phyloP scores from a whole-genome alignment of 2,329 filamentous ascomycete species.

The Apiospora pterosperma region DNA sequence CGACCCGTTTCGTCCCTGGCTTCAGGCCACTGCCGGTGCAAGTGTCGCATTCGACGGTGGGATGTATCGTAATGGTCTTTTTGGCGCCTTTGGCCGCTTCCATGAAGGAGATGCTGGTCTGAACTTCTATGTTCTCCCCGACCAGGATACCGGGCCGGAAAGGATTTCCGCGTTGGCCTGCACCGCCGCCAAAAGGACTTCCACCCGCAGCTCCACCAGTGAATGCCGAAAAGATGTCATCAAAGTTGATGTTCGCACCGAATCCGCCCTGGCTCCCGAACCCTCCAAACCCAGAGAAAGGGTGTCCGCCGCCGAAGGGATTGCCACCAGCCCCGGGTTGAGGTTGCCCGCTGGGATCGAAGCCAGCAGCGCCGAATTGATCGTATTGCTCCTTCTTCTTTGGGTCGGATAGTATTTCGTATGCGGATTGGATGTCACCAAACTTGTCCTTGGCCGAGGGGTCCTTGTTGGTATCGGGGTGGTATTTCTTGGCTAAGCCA shows the following conservation, averaged over 20 bases:
- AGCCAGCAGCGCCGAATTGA: conserved; percentile 82
- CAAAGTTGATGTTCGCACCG: conserved; percentile 85
- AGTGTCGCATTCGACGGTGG: conserved; percentile 75
- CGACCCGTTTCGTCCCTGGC: conserved; percentile 66
- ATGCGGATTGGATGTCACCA: conserved; percentile 85
- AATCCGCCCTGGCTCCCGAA: conserved; percentile 54
- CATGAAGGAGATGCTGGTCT: conserved; percentile 90
- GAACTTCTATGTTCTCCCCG: conserved; percentile 95
- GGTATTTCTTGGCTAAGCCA: conserved; percentile 93
- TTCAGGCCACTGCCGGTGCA: conserved; percentile 85
- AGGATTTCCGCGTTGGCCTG: conserved; percentile 52
- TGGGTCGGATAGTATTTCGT: conserved; percentile 88
- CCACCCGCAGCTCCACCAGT: conserved; percentile 52
- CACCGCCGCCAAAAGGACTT: conserved; percentile 52
- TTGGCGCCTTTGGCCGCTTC: conserved; percentile 89
- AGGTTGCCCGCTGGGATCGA: conserved; percentile 68
- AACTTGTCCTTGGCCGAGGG: conserved; percentile 91
- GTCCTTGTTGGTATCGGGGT: conserved; percentile 98
- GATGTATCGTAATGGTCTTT: conserved; percentile 85
- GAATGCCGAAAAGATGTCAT: conserved; percentile 91
- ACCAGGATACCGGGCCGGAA: conserved; percentile 71
- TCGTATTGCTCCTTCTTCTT: conserved; percentile 93
- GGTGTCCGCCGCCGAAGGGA: conserved; percentile 59
- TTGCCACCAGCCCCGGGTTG: conserved; percentile 43
- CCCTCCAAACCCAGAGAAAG: conserved; percentile 49